A percentile compares a stretch with the other conserved stretches of the same genome.
phyloP scores from a whole-genome alignment of 257 asterid genomes.

The Gynochthodes officinalis region DNA sequence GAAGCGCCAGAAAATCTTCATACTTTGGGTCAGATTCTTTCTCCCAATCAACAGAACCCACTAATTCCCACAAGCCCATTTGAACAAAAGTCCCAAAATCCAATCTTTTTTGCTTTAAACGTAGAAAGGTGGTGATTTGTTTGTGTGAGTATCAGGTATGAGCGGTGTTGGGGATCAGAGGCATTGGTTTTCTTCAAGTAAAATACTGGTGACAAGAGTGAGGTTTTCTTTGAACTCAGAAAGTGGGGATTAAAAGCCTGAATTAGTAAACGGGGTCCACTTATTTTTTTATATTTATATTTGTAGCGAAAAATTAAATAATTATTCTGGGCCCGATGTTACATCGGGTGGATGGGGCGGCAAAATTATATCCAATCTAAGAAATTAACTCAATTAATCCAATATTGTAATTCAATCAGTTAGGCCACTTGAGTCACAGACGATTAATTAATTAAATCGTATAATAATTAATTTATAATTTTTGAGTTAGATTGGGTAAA shows the following conservation, averaged over 20 bases:
- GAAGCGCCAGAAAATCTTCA: constrained; percentile 68
- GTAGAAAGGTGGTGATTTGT: neutral
- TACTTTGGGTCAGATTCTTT: constrained; percentile 75
- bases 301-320: too few relatives aligned
- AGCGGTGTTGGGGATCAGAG: neutral
- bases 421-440: too few relatives aligned
- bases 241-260: constrained; percentile 1
- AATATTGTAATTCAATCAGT: too few relatives aligned
- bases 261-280: constrained; percentile 1
- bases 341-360: too few relatives aligned
- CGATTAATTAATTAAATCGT: too few relatives aligned
- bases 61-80: constrained; percentile 55
- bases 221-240: neutral
- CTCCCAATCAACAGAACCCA: constrained; percentile 59
- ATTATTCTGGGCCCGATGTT: too few relatives aligned
- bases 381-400: too few relatives aligned
- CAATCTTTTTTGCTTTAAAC: constrained; percentile 12
- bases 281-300: neutral
- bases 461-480: too few relatives aligned
- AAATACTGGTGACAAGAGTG: neutral
- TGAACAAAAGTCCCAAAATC: constrained; percentile 8
- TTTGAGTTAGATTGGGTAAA: too few relatives aligned
- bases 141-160: neutral
- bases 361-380: too few relatives aligned
- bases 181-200: neutral